Evolutionary conservation across 2,329 filamentous ascomycete genomes (phyloP).

Genomic region (Sporothrix schenckii): DNA sequence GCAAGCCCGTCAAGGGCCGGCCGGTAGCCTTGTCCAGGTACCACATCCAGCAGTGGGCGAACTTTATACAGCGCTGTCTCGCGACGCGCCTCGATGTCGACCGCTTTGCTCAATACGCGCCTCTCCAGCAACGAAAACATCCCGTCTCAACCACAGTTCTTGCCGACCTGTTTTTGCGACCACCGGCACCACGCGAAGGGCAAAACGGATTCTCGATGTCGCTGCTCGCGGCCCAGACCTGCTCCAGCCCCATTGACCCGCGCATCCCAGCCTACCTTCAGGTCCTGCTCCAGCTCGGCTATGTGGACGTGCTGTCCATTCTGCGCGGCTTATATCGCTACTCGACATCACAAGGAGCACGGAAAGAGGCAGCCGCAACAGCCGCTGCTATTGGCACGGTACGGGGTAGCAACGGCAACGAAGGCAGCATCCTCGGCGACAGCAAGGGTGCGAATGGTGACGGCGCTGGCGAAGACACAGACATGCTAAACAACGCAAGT

Average conservation of each 20-base stretch:
- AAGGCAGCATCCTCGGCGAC: conserved; percentile 9
- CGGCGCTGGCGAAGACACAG: too few species aligned
- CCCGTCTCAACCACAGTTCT: conserved; percentile 56
- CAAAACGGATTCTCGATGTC: not conserved
- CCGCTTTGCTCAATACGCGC: conserved; percentile 57
- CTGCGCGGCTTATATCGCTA: conserved; percentile 60
- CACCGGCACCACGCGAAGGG: conserved; percentile 44
- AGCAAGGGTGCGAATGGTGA: conserved; percentile 18
- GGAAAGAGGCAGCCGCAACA: conserved; percentile 34
- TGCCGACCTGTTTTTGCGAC: conserved; percentile 62
- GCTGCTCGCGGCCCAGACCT: conserved; percentile 37
- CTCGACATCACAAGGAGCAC: conserved; percentile 54
- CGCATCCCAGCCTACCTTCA: conserved; percentile 63
- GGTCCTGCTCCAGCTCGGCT: conserved; percentile 54
- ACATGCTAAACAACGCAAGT: not conserved
- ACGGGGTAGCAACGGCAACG: not conserved
- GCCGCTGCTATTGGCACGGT: conserved; percentile 17
- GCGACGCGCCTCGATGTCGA: conserved; percentile 55
- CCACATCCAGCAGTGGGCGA: conserved; percentile 50
- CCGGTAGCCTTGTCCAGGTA: conserved; percentile 28
- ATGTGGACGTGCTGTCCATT: conserved; percentile 59
- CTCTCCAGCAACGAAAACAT: conserved; percentile 54
- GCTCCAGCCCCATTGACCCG: conserved; percentile 58
- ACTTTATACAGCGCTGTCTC: conserved; percentile 57
- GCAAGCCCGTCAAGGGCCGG: conserved; percentile 10